Conservation (phyloP, 306 rosid species). For the Cercis canadensis region DNA sequence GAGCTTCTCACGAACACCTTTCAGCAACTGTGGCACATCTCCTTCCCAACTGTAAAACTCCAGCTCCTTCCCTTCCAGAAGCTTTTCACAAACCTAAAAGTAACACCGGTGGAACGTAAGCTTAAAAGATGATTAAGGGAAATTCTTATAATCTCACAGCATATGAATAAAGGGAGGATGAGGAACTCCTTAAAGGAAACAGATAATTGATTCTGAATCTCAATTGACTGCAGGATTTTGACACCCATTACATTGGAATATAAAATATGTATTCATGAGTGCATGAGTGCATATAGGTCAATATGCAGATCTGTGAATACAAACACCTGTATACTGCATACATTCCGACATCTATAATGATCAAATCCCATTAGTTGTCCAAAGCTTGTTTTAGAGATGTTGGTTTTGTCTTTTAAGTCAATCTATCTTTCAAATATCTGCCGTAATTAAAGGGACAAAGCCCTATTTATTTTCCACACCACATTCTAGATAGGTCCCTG, state of each 20-base stretch:
- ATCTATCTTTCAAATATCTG: too few relatives aligned
- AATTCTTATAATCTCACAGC: conserved; percentile 2
- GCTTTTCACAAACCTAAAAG: conserved; percentile 68
- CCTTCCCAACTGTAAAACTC: conserved; percentile 80
- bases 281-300: not conserved
- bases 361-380: not conserved
- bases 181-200: not conserved
- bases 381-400: conserved; percentile 7
- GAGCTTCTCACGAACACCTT: conserved; percentile 80
- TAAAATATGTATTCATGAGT: not conserved
- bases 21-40: conserved; percentile 59
- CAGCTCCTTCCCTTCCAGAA: conserved; percentile 76
- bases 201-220: not conserved
- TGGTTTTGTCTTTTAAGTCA: not conserved
- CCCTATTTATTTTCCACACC: not conserved
- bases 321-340: not conserved
- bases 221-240: conserved; percentile 15
- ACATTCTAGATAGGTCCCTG: not conserved
- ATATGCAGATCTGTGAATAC: conserved; percentile 1
- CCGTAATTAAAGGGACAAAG: conserved; percentile 5
- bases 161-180: conserved; percentile 8
- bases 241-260: conserved; percentile 13
- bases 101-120: conserved; percentile 31
- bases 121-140: not conserved
- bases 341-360: conserved; percentile 1